A percentile compares a stretch with the other conserved stretches of the same genome.
Conservation (phyloP, 163 green algal genomes). For the Scenedesmus sp. region DNA sequence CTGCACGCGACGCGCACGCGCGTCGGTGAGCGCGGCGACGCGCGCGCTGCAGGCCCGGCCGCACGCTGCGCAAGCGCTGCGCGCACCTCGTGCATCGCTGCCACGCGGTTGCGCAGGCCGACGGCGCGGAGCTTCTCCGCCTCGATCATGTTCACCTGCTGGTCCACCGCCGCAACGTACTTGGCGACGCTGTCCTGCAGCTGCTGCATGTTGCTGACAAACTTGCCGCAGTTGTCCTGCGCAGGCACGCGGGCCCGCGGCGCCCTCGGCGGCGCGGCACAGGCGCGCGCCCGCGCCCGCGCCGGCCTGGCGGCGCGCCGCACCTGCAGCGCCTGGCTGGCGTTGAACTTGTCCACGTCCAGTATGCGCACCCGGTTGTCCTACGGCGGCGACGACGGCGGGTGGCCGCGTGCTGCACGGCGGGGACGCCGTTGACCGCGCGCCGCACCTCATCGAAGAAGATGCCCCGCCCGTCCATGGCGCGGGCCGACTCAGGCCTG, state of each 20-base stretch:
- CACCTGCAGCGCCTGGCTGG: conserved; percentile 60
- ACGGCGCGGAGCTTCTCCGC: conserved; percentile 71
- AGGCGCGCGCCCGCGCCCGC: no score
- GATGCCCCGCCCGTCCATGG: conserved; percentile 24
- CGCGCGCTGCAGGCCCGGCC: not conserved
- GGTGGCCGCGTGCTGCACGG: not conserved
- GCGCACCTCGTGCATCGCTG: conserved; percentile 64
- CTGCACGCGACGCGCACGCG: no score
- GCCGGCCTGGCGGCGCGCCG: no score
- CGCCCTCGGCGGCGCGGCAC: not conserved
- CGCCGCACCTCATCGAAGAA: conserved; percentile 35
- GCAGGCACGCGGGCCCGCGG: not conserved
- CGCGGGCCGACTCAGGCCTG: not conserved
- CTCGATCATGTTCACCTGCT: conserved; percentile 68
- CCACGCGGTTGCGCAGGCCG: conserved; percentile 65
- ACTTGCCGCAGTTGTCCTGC: conserved; percentile 66
- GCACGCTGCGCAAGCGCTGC: not conserved
- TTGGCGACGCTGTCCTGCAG: conserved; percentile 62
- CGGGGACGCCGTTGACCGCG: not conserved
- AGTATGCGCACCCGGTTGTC: conserved; percentile 64
- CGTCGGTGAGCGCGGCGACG: not conserved
- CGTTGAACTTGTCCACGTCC: conserved; percentile 66
- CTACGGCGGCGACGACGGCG: no score
- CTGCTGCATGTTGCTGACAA: conserved; percentile 65
- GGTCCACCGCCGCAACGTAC: conserved; percentile 63